A percentile compares a stretch with the other conserved stretches of the same genome.
Conservation (phyloP, 495 filamentous ascomycete species). For the Hyaloscypha finlandica region DNA sequence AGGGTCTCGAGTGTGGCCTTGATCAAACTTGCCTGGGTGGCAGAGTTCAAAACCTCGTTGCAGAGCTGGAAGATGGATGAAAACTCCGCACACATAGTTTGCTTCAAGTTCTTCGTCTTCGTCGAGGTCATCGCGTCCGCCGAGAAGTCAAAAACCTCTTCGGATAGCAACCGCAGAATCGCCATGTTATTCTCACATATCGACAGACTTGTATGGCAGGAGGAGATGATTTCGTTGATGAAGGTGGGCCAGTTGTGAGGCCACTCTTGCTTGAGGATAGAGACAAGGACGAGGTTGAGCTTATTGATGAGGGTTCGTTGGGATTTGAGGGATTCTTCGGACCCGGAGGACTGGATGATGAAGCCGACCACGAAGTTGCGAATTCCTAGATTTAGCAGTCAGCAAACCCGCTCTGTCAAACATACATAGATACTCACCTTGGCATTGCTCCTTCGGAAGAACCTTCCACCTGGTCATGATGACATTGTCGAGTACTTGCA, state of each 20-base stretch:
- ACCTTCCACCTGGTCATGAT: slow-evolving; percentile 99
- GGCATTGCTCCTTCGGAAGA: slow-evolving; percentile 89
- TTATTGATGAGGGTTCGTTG: slow-evolving; percentile 94
- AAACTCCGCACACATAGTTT: slow-evolving; percentile 97
- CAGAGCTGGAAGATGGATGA: slow-evolving; percentile 97
- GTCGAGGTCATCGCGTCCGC: slow-evolving; percentile 97
- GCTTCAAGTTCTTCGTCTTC: slow-evolving; percentile 94
- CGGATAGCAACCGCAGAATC: slow-evolving; percentile 91
- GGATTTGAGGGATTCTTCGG: slow-evolving; percentile 78
- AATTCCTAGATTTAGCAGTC: slow-evolving; percentile 59
- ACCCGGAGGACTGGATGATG: slow-evolving; percentile 88
- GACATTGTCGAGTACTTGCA: slow-evolving; percentile 96
- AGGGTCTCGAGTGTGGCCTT: slow-evolving; percentile 94
- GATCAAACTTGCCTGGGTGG: slow-evolving; percentile 83
- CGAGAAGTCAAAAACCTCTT: slow-evolving; percentile 98
- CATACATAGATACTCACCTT: slow-evolving; percentile 40
- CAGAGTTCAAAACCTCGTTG: slow-evolving; percentile 86
- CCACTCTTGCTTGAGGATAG: slow-evolving; percentile 99
- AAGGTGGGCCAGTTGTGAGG: slow-evolving; percentile 99
- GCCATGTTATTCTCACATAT: slow-evolving; percentile 99
- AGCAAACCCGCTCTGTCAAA: slow-evolving; percentile 26
- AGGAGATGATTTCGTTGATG: slow-evolving; percentile 98
- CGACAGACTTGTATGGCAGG: slow-evolving; percentile 88
- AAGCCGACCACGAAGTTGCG: slow-evolving; percentile 98
- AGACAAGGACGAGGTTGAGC: slow-evolving; percentile 94